Percentiles rank a stretch among this genome's conserved stretches.
These are phyloP conservation scores for Chalciporus sp. DNA, from an alignment of 1,284 basidiomycete genomes.

Conservation along the genomic window DNA sequence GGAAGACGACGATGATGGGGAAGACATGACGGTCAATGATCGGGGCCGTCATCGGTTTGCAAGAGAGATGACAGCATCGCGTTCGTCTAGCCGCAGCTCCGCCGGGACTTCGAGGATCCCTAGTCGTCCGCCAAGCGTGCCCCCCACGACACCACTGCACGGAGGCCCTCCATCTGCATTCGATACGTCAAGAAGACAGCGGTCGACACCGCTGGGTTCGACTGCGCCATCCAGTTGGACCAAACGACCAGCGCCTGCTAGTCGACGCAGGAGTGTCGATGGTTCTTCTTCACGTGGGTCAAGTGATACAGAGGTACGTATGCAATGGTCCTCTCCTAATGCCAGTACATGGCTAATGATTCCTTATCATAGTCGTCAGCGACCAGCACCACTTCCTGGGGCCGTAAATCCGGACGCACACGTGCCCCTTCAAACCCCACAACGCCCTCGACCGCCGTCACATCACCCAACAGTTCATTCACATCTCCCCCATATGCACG, in stretches of 20 bases:
- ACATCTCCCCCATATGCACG: slow-evolving; percentile 48
- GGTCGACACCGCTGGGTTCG: slow-evolving; percentile 57
- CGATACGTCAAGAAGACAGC: slow-evolving; percentile 64
- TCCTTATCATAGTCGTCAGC: slow-evolving; percentile 28
- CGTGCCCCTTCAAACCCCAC: slow-evolving; percentile 71
- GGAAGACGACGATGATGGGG: slow-evolving; percentile 29
- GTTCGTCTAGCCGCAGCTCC: slow-evolving; percentile 63
- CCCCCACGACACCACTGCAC: slow-evolving; percentile 49
- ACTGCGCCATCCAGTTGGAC: slow-evolving; percentile 73
- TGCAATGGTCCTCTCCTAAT: slow-evolving; percentile 6
- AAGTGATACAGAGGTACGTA: slow-evolving; percentile 71
- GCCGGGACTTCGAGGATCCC: slow-evolving; percentile 42
- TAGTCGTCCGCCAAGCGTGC: slow-evolving; percentile 49
- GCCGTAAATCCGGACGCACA: slow-evolving; percentile 44
- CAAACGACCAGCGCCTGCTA: slow-evolving; percentile 61
- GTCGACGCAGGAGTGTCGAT: slow-evolving; percentile 67
- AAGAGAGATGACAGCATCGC: slow-evolving; percentile 34
- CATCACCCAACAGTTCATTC: slow-evolving; percentile 37
- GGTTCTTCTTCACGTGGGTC: slow-evolving; percentile 46
- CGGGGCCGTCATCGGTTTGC: slow-evolving; percentile 38
- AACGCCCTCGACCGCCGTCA: slow-evolving; percentile 45
- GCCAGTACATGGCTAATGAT: slow-evolving; percentile 6
- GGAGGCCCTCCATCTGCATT: slow-evolving; percentile 50
- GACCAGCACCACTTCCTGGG: slow-evolving; percentile 44
- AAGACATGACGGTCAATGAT: slow-evolving; percentile 33